These are phyloP conservation scores for Cairneyella variabilis DNA, from an alignment of 495 filamentous ascomycete genomes.

Conservation along the genomic window DNA sequence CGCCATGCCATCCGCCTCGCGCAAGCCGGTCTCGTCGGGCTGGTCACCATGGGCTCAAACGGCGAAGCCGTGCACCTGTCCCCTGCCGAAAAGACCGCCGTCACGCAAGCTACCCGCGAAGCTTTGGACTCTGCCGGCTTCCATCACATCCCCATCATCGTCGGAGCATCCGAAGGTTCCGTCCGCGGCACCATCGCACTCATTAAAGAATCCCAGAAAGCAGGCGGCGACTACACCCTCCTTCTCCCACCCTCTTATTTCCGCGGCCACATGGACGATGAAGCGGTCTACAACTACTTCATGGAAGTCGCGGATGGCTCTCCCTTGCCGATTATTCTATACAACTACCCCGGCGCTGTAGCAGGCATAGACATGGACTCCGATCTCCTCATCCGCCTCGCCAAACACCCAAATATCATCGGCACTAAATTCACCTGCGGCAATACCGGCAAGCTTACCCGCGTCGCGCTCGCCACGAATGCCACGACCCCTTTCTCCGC, in stretches of 20 bases:
- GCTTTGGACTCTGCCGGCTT: conserved; percentile 81
- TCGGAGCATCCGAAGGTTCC: conserved; percentile 74
- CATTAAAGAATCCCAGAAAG: conserved; percentile 60
- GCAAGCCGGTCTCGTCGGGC: conserved; percentile 72
- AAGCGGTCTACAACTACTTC: conserved; percentile 73
- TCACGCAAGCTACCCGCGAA: conserved; percentile 75
- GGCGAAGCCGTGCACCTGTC: conserved; percentile 84
- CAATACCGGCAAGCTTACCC: conserved; percentile 83
- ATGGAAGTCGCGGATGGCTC: conserved; percentile 68
- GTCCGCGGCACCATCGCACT: conserved; percentile 73
- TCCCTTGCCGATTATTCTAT: conserved; percentile 76
- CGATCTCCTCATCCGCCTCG: conserved; percentile 78
- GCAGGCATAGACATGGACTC: conserved; percentile 92
- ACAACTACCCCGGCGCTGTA: conserved; percentile 90
- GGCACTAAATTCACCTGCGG: conserved; percentile 92
- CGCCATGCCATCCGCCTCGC: conserved; percentile 79
- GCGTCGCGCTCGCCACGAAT: conserved; percentile 72
- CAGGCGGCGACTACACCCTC: conserved; percentile 75
- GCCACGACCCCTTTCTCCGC: conserved; percentile 64
- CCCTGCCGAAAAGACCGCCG: conserved; percentile 66
- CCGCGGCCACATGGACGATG: conserved; percentile 72
- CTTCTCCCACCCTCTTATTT: conserved; percentile 83
- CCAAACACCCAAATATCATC: conserved; percentile 76
- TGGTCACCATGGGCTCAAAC: conserved; percentile 88
- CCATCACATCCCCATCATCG: conserved; percentile 70